Evolutionary conservation across 805 yeast species (phyloP), one percentile per base, ranked within the genome.

Genomic region (Myxozyma geophila): DNA sequence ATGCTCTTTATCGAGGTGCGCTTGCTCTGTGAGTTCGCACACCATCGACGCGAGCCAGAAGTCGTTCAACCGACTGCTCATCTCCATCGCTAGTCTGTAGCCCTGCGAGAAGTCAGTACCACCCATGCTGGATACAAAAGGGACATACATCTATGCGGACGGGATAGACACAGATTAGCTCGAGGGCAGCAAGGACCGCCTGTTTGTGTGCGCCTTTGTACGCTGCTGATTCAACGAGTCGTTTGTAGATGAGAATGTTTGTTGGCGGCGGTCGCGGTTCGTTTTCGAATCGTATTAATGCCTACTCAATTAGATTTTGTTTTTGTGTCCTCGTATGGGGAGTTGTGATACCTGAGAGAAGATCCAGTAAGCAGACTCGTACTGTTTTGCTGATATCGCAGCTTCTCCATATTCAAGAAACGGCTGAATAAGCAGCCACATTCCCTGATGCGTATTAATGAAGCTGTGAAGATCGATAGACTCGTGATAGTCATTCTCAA

Each of bases 401-500:
- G 39, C 56, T 7, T 53, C 56, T 7, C 48, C 56, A 13, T 36
- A 53, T 37, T 53, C 56, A 2, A 41, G 21, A 39, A 40, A 53
- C 12, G 56, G 56, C 37, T 53, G 48, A 40, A 53, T 53, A 10
- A 53, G 36, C 37, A 41, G 40, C 47, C 56, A 53, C 15, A 36
- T 10, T 17, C 23, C 33, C 10, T 41, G 48, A 12, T 40, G 48
- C 1, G 56, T 23, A 39, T 13, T 53, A 21, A 40, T 53, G 39
- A 53, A 53, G 17, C 56, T 53, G 9, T 36, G 46, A 7, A 53
- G 48, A 39, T 53, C 56, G 13, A 53, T 53, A 5, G 48, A 5
- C 13, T 53, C 39, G 7, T 13, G 48, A 19, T 37, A 17, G 39
- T 53, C 48, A 37, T 53, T 53, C 44, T 53, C 48, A 10, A 53